Evolutionary conservation across 495 filamentous ascomycete species (phyloP).

Genomic region (Hypoxylon rickii): DNA sequence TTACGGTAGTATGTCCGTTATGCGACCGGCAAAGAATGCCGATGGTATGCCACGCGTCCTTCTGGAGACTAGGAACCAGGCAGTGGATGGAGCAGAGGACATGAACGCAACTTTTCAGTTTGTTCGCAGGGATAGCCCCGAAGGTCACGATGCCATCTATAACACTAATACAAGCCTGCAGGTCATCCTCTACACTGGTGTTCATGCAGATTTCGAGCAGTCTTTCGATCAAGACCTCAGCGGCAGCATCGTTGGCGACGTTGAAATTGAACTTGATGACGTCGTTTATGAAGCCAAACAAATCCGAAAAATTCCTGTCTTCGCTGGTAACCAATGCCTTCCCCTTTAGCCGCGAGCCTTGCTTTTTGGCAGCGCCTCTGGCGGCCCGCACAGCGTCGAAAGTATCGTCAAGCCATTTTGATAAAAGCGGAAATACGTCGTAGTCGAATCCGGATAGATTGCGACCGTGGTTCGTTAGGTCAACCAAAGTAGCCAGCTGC

Average conservation of each 20-base stretch:
- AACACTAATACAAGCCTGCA: constrained; percentile 74
- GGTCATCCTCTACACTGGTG: constrained; percentile 72
- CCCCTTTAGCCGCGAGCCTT: constrained; percentile 50
- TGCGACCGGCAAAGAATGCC: constrained; percentile 80
- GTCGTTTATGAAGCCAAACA: constrained; percentile 77
- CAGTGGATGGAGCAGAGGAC: constrained; percentile 83
- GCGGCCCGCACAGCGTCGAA: constrained; percentile 60
- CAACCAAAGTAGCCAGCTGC: constrained; percentile 64
- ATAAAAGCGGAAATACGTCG: constrained; percentile 61
- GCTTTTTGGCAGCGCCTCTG: constrained; percentile 51
- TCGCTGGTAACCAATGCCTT: constrained; percentile 61
- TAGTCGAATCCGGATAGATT: constrained; percentile 69
- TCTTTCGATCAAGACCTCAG: constrained; percentile 67
- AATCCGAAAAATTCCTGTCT: constrained; percentile 66
- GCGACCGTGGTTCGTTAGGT: constrained; percentile 65
- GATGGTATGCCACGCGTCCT: constrained; percentile 75
- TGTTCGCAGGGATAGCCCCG: constrained; percentile 69
- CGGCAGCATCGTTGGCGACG: constrained; percentile 68
- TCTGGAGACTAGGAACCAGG: constrained; percentile 68
- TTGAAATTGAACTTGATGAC: constrained; percentile 85
- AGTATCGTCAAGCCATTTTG: constrained; percentile 57
- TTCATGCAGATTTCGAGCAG: constrained; percentile 74
- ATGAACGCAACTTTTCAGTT: constrained; percentile 71
- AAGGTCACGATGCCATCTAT: constrained; percentile 83
- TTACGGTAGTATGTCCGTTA: constrained; percentile 70